phyloP scores from a whole-genome alignment of 2,329 filamentous ascomycete species.

The Curvularia verruculosa region DNA sequence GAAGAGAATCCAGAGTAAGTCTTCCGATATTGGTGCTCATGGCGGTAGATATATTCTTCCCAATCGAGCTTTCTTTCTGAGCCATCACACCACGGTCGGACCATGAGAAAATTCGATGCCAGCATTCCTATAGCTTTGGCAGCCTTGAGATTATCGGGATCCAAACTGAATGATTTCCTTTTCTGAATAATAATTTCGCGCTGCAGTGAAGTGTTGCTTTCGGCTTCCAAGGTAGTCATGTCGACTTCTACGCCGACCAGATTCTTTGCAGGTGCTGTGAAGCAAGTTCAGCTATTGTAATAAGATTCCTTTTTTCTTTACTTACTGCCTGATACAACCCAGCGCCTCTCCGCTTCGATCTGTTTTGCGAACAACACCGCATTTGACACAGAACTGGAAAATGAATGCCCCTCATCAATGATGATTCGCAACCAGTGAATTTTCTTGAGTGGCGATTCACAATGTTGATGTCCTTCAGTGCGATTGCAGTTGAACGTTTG shows the following conservation, averaged over 20 bases:
- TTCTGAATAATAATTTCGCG: constrained; percentile 47
- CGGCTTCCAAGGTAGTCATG: constrained; percentile 47
- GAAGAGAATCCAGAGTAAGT: constrained; percentile 62
- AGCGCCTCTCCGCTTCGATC: constrained; percentile 70
- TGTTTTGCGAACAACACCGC: constrained; percentile 63
- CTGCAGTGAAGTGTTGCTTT: constrained; percentile 30
- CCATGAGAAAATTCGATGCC: constrained; percentile 72
- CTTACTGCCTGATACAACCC: constrained; percentile 82
- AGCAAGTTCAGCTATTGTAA: neutral
- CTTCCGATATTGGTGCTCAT: constrained; percentile 56
- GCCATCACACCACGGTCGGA: constrained; percentile 77
- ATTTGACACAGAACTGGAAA: constrained; percentile 71
- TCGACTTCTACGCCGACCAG: constrained; percentile 76
- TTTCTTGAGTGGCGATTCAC: constrained; percentile 68
- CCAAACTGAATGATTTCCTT: constrained; percentile 48
- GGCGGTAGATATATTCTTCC: constrained; percentile 70
- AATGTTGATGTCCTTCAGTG: constrained; percentile 49
- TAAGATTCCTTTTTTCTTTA: neutral
- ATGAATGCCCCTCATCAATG: constrained; percentile 88
- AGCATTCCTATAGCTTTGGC: constrained; percentile 68
- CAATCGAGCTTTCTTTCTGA: constrained; percentile 70
- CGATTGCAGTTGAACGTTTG: constrained; percentile 55
- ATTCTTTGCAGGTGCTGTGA: constrained; percentile 72
- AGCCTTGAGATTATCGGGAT: constrained; percentile 49
- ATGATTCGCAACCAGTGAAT: constrained; percentile 89